Evolutionary conservation across 148 eudicot genomes (phyloP).

Genomic region (Amaranthus palmeri): DNA sequence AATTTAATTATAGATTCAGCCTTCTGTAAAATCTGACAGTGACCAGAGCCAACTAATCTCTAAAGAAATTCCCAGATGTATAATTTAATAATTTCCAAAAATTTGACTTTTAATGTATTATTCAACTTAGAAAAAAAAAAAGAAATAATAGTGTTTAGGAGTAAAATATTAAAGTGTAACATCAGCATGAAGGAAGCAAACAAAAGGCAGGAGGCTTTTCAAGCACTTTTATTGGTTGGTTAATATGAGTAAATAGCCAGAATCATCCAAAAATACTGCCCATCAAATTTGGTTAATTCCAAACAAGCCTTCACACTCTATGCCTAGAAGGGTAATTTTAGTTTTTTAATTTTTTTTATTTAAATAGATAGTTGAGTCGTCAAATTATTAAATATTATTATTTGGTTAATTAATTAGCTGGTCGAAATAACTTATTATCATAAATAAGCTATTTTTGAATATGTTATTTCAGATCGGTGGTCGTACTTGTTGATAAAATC

Average conservation of each 20-base stretch:
- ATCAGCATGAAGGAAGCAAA: slow-evolving; percentile 22
- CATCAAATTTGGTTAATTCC: slow-evolving; percentile 29
- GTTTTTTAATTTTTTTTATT: neutral
- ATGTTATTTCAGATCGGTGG: too few species aligned
- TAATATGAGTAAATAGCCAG: slow-evolving; percentile 9
- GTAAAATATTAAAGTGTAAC: slow-evolving; percentile 11
- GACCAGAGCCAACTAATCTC: slow-evolving; percentile 25
- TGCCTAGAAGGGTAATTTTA: neutral
- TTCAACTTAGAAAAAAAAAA: neutral
- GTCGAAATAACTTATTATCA: too few species aligned
- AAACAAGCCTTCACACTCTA: neutral
- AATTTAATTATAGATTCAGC: slow-evolving; percentile 1
- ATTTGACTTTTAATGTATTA: slow-evolving; percentile 25
- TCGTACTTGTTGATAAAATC: too few species aligned
- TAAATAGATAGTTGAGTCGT: too few species aligned
- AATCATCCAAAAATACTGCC: slow-evolving; percentile 19
- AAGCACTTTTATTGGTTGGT: slow-evolving; percentile 32
- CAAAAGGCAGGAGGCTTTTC: slow-evolving; percentile 34
- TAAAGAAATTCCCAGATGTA: slow-evolving; percentile 20
- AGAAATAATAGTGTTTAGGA: slow-evolving; percentile 10
- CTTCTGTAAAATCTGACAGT: slow-evolving; percentile 10
- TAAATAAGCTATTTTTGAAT: too few species aligned
- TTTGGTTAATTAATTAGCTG: too few species aligned
- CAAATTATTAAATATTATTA: too few species aligned
- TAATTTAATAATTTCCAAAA: slow-evolving; percentile 11